These are phyloP conservation scores for Lasiosphaeria hispida DNA, from an alignment of 495 filamentous ascomycete species.

Conservation along the genomic window DNA sequence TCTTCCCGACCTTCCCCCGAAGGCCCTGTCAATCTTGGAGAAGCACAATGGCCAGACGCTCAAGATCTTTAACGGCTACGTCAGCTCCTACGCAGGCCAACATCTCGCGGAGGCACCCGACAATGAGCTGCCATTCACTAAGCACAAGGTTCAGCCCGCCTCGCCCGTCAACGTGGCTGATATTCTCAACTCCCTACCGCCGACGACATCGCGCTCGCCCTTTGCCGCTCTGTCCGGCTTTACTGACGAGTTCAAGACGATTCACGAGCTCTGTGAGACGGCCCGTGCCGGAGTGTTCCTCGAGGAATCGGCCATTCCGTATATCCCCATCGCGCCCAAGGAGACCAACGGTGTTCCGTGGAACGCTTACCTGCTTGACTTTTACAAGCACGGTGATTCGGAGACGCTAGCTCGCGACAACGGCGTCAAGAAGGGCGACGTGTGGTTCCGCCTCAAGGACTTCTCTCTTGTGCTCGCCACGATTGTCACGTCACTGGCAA, in stretches of 20 bases:
- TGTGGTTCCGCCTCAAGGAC: slow-evolving; percentile 67
- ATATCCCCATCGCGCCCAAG: slow-evolving; percentile 56
- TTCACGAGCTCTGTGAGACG: slow-evolving; percentile 61
- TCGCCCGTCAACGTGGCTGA: slow-evolving; percentile 4
- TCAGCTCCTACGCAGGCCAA: slow-evolving; percentile 64
- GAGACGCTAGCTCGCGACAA: slow-evolving; percentile 57
- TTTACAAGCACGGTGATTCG: slow-evolving; percentile 67
- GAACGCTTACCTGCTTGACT: slow-evolving; percentile 74
- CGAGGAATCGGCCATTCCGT: slow-evolving; percentile 67
- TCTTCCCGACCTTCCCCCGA: slow-evolving; percentile 59
- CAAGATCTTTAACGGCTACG: slow-evolving; percentile 63
- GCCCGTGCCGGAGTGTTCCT: slow-evolving; percentile 66
- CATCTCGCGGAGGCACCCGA: slow-evolving; percentile 51
- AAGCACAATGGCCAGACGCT: slow-evolving; percentile 63
- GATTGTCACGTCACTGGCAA: slow-evolving; percentile 56
- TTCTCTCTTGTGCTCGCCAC: slow-evolving; percentile 69
- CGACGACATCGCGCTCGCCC: slow-evolving; percentile 51
- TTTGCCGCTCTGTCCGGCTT: slow-evolving; percentile 72
- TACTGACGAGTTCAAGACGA: slow-evolving; percentile 57
- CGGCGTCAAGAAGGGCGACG: slow-evolving; percentile 56
- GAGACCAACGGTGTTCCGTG: slow-evolving; percentile 45
- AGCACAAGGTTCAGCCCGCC: slow-evolving; percentile 15
- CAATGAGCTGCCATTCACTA: slow-evolving; percentile 56
- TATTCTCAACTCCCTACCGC: slow-evolving; percentile 1
- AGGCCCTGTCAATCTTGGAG: slow-evolving; percentile 53